These are phyloP conservation scores for Porphyrellus cyaneotinctus DNA, from an alignment of 768 basidiomycete species.

Conservation along the genomic window DNA sequence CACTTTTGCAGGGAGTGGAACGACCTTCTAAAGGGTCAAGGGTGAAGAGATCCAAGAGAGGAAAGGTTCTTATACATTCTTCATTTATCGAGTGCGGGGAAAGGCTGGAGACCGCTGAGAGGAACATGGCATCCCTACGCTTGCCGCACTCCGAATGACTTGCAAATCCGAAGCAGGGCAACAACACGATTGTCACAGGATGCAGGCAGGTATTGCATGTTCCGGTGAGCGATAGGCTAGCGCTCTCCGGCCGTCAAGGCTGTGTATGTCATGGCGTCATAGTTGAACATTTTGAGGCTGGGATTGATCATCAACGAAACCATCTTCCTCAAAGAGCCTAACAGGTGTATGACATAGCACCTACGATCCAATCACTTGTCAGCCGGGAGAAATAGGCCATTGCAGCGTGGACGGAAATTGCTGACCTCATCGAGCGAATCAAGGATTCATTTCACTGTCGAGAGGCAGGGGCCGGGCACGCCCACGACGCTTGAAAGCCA, in stretches of 20 bases:
- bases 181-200: slow-evolving; percentile 29
- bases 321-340: slow-evolving; percentile 30
- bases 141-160: slow-evolving; percentile 26
- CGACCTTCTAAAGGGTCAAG: slow-evolving; percentile 25
- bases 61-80: slow-evolving; percentile 28
- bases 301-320: slow-evolving; percentile 29
- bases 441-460: slow-evolving; percentile 17
- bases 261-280: slow-evolving; percentile 26
- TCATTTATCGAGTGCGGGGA: slow-evolving; percentile 24
- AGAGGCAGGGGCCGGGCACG: slow-evolving; percentile 4
- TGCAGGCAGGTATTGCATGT: slow-evolving; percentile 28
- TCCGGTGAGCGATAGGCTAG: slow-evolving; percentile 27
- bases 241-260: slow-evolving; percentile 29
- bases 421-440: slow-evolving; percentile 15
- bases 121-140: slow-evolving; percentile 29
- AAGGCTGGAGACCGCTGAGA: slow-evolving; percentile 14
- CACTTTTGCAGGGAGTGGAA: slow-evolving; percentile 18
- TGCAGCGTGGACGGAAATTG: slow-evolving; percentile 25
- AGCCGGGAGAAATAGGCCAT: slow-evolving; percentile 5
- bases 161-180: slow-evolving; percentile 33
- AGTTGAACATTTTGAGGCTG: slow-evolving; percentile 15
- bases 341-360: slow-evolving; percentile 20
- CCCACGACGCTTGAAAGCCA: slow-evolving; percentile 12
- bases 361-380: slow-evolving; percentile 10
- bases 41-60: slow-evolving; percentile 20